Evolutionary conservation across 1,284 basidiomycete species (phyloP), one percentile per base, ranked within the genome.

Genomic region (Mycosarcoma mackinlayi): DNA sequence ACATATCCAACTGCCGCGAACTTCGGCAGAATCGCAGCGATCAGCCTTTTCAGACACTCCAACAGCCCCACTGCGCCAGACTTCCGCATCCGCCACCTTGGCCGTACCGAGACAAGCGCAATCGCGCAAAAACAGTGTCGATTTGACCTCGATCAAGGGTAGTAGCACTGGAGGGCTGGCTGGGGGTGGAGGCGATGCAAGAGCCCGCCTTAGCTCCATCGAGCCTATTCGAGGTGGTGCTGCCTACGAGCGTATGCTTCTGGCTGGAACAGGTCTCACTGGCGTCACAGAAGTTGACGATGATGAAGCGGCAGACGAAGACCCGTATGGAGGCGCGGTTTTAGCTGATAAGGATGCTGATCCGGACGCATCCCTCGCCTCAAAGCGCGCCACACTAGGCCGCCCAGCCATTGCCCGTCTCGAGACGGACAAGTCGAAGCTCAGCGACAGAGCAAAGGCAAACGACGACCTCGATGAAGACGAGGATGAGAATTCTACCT

Each of bases 231-330:
- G 76, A 37, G 77, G 77, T 9, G 76, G 76, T 6, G 74, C 74
- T 34, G 76, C 77, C 0, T 79, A 78, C 45, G 77, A 79, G 51
- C 58, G 70, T n/a, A 76, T 79, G 74, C 67, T 78, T 3, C 37
- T 78, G 28, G 77, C 77, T 7, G 76, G 76, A 6, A 78, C 76
- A 0, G 77, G 77, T 1, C 55, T 79, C 18, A 53, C 34, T 24
- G 69, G 70, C 27, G 68, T 79, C 31, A 64, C 59, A 7, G 73
- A 79, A 30, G 68, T 64, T 3, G 72, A 73, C n/a, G 71, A 73
- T n/a, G 76, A 77, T 25, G 54, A 65, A 24, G 47, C 47, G 14
- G 52, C 42, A 21, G 73, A 75, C 2, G 48, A 62, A 2, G 76
- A 75, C 35, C 63, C 75, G 18, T 75, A 77, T 18, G 73, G 58